Evolutionary conservation across 164 flowering plant species (phyloP).

Genomic region (Magnolia officinalis): DNA sequence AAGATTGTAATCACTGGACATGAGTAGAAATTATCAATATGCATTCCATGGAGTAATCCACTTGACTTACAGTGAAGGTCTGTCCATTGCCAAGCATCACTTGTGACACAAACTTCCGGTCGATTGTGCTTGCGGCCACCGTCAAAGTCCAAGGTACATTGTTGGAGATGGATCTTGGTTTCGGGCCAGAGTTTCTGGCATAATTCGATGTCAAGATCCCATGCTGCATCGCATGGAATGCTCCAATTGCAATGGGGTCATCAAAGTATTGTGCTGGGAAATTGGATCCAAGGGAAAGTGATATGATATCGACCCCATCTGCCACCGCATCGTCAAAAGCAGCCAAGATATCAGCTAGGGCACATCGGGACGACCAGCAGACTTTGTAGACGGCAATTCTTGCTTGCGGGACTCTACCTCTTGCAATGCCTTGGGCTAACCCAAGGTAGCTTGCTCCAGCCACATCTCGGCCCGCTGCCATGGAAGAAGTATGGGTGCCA

Average conservation of each 20-base stretch:
- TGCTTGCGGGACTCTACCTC: constrained; percentile 19
- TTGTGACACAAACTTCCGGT: constrained; percentile 18
- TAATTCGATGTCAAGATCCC: constrained; percentile 19
- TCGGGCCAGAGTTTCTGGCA: constrained; percentile 18
- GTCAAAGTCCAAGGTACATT: constrained; percentile 22
- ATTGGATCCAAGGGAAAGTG: constrained; percentile 12
- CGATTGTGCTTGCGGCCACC: constrained; percentile 22
- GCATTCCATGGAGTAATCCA: background rate
- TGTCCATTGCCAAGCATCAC: constrained; percentile 22
- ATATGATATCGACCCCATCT: constrained; percentile 24
- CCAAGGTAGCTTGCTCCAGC: constrained; percentile 13
- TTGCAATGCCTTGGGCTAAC: constrained; percentile 18
- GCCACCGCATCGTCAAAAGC: constrained; percentile 28
- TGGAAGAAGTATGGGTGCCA: constrained; percentile 27
- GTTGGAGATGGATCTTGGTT: background rate
- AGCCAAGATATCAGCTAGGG: constrained; percentile 17
- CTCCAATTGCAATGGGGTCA: constrained; percentile 17
- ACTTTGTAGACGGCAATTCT: constrained; percentile 25
- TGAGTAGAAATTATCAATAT: too few species aligned
- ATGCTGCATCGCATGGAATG: constrained; percentile 21
- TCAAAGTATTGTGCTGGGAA: background rate
- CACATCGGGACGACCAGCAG: constrained; percentile 15
- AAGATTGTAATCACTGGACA: too few species aligned
- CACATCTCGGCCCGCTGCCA: constrained; percentile 18
- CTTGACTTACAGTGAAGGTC: constrained; percentile 20